phyloP scores from a whole-genome alignment of 352 stramenopile species.

The Halophytophthora polymorphica region DNA sequence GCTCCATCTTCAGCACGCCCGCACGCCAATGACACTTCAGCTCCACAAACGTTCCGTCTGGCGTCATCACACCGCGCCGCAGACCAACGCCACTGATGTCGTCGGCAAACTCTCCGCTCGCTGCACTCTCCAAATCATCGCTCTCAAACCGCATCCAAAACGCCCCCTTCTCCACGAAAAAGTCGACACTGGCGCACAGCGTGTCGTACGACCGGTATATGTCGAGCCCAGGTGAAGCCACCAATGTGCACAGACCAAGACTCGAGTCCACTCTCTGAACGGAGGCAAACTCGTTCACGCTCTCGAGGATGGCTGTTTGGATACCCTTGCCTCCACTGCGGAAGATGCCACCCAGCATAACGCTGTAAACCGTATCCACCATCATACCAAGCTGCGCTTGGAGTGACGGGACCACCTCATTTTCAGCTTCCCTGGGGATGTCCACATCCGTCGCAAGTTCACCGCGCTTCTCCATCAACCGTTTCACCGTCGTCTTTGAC shows the following conservation, averaged over 20 bases:
- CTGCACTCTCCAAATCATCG: slow-evolving; percentile 33
- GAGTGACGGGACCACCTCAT: slow-evolving; percentile 4
- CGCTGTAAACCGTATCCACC: slow-evolving; percentile 39
- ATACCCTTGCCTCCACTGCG: slow-evolving; percentile 11
- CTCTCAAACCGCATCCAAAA: slow-evolving; percentile 59
- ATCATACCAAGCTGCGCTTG: slow-evolving; percentile 21
- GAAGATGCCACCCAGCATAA: slow-evolving; percentile 36
- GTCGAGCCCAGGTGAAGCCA: slow-evolving; percentile 18
- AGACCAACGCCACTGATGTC: slow-evolving; percentile 23
- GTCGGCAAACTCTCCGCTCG: slow-evolving; percentile 10
- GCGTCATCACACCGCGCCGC: slow-evolving; percentile 31
- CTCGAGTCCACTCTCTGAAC: slow-evolving; percentile 34
- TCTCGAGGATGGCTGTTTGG: slow-evolving; percentile 25
- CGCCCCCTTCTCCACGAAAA: slow-evolving; percentile 20
- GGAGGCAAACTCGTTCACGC: slow-evolving; percentile 27
- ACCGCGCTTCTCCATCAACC: slow-evolving; percentile 27
- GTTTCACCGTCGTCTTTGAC: slow-evolving; percentile 42
- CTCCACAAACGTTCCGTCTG: slow-evolving; percentile 27
- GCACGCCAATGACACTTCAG: slow-evolving; percentile 15
- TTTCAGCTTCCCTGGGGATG: neutral
- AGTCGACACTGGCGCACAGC: slow-evolving; percentile 32
- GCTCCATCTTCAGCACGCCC: slow-evolving; percentile 14
- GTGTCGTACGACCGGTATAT: slow-evolving; percentile 38
- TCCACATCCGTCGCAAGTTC: slow-evolving; percentile 3
- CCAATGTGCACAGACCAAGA: slow-evolving; percentile 49